Percentiles rank a stretch among this genome's conserved stretches.
These are phyloP conservation scores for Microthyrium microscopicum DNA, from an alignment of 2,329 filamentous ascomycete species.

Conservation along the genomic window DNA sequence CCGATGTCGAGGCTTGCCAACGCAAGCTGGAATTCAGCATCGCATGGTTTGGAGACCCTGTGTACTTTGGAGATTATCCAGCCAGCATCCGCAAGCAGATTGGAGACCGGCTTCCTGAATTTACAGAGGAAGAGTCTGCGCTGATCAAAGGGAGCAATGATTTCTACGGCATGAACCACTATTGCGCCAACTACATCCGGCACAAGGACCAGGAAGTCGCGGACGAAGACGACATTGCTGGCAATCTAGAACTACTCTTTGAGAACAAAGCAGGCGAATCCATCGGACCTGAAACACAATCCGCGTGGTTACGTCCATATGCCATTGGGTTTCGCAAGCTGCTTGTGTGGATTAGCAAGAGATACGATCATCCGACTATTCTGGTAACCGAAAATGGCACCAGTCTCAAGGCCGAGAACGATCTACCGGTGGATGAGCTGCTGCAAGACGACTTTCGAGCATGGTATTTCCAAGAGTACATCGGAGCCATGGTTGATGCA, in stretches of 20 bases:
- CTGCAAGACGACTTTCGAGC: slow-evolving; percentile 69
- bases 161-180: slow-evolving; percentile 92
- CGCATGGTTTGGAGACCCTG: slow-evolving; percentile 74
- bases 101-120: slow-evolving; percentile 57
- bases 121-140: slow-evolving; percentile 53
- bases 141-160: slow-evolving; percentile 78
- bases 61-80: slow-evolving; percentile 74
- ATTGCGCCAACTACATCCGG: slow-evolving; percentile 75
- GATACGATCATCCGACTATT: slow-evolving; percentile 61
- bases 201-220: slow-evolving; percentile 46
- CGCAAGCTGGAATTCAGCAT: slow-evolving; percentile 80
- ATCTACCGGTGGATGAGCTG: slow-evolving; percentile 52
- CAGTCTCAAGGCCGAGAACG: slow-evolving; percentile 67
- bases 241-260: slow-evolving; percentile 58
- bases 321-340: slow-evolving; percentile 12
- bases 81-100: slow-evolving; percentile 71
- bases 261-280: slow-evolving; percentile 54
- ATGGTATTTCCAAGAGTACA: slow-evolving; percentile 63
- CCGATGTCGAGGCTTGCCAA: slow-evolving; percentile 57
- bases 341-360: slow-evolving; percentile 58
- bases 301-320: slow-evolving; percentile 56
- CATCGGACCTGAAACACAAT: slow-evolving; percentile 72
- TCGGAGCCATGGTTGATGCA: slow-evolving; percentile 60
- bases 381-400: slow-evolving; percentile 86
- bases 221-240: slow-evolving; percentile 47